Evolutionary conservation across 345 rosid species (phyloP), one percentile per base, ranked within the genome.

Genomic region (Camelina neglecta): DNA sequence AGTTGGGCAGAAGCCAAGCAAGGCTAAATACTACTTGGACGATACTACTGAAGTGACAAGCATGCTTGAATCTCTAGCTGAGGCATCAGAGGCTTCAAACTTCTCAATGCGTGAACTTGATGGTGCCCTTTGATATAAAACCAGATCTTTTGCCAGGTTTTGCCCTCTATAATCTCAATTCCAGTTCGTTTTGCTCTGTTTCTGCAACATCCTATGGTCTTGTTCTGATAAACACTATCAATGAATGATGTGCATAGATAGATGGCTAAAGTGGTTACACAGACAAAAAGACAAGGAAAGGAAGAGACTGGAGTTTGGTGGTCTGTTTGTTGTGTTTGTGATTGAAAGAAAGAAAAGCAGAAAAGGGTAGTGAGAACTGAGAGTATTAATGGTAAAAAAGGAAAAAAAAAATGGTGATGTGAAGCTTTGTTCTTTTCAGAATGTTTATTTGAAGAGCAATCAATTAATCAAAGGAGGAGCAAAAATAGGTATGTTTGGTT

Each of bases 1-100:
- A 9, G 97, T 93, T 23, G 96, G 92, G 11, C 98, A 93, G 79
- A 91, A 93, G 81, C 98, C 98, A 51, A 93, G 98, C 84, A 93
- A 93, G 82, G 98, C 97, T 54, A 93, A 84, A 82, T 93, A 93
- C 79, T 93, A 91, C 75, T 66, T 93, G 72, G 83, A 80, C 24
- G 83, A 80, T 50, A 75, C 80, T 31, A 67, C 58, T 13, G 83
- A 80, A 65, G 83, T 80, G 13, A 80, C 79, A 61, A 69, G 76
- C 75, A 80, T 80, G 83, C 76, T 80, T 65, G 80, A 80, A 58
- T 80, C 83, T 57, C 73, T 80, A 59, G 83, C 83, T 41, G 83
- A 80, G 60, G 76, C 75, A 39, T 80, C 83, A 39, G 80, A 60
- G 20, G 50, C 71, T 72, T 35, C 78, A 36, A 78, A 53, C 59